Percentiles rank a stretch among this genome's conserved stretches.
These are phyloP conservation scores for Cryptococcus sp. DNA, from an alignment of 1,284 basidiomycete genomes.

Conservation along the genomic window DNA sequence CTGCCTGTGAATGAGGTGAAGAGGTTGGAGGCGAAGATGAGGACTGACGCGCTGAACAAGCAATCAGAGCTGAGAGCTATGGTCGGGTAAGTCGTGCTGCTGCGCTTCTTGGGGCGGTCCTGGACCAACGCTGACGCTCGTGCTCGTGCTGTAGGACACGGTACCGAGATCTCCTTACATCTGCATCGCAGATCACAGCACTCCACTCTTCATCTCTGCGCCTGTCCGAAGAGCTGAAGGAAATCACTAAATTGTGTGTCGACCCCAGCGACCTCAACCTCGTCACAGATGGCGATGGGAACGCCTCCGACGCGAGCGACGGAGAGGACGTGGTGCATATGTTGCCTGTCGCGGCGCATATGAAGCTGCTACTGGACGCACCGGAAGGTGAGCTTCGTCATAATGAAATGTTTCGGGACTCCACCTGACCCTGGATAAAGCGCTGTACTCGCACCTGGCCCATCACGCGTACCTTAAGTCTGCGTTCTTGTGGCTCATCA, in stretches of 20 bases:
- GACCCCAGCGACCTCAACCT: conserved; percentile 32
- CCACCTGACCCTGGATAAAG: conserved; percentile 13
- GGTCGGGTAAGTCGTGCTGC: conserved; percentile 74
- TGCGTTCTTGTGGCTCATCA: conserved; percentile 80
- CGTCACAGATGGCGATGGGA: conserved; percentile 12
- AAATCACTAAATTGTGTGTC: conserved; percentile 35
- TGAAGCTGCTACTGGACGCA: conserved; percentile 80
- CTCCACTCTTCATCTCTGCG: conserved; percentile 54
- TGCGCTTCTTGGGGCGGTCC: not conserved
- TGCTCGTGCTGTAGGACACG: conserved; percentile 63
- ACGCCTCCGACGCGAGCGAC: conserved; percentile 18
- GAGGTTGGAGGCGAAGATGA: conserved; percentile 66
- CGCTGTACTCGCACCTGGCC: conserved; percentile 76
- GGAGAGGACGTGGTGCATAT: conserved; percentile 57
- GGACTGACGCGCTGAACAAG: conserved; percentile 82
- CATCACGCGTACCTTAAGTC: conserved; percentile 71
- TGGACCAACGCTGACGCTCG: not conserved
- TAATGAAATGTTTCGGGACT: too few species aligned
- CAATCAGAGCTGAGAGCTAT: conserved; percentile 86
- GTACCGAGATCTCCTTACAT: conserved; percentile 87
- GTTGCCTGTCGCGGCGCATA: conserved; percentile 75
- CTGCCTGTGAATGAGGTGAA: conserved; percentile 72
- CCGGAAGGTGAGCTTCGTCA: conserved; percentile 67
- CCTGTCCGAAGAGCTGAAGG: conserved; percentile 44
- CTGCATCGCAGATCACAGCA: conserved; percentile 78